phyloP scores from a whole-genome alignment of 83 land plant genomes.

The Picea mariana region DNA sequence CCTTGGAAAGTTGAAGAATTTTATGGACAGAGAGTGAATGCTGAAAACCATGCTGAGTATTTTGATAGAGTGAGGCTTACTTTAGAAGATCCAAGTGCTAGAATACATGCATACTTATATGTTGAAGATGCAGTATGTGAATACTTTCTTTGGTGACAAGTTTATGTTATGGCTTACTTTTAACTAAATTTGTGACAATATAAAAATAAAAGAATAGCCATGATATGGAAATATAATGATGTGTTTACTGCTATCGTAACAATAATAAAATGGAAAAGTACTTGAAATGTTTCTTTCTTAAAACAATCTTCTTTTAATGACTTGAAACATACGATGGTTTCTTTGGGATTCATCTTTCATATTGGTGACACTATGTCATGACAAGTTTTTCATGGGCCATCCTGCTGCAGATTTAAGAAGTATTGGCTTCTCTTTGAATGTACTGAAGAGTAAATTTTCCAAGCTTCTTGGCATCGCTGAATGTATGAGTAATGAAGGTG shows the following conservation, averaged over 20 bases:
- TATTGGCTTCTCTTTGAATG: constrained; percentile 25
- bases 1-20: constrained; percentile 63
- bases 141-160: background rate
- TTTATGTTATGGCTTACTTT: background rate
- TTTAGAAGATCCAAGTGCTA: constrained; percentile 89
- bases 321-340: background rate
- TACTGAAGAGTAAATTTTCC: constrained; percentile 45
- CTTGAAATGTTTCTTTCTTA: background rate
- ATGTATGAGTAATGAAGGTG: constrained; percentile 16
- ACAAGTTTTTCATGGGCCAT: constrained; percentile 55
- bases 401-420: constrained; percentile 31
- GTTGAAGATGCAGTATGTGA: constrained; percentile 83
- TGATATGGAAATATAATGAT: background rate
- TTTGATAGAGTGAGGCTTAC: constrained; percentile 69
- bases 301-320: background rate
- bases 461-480: constrained; percentile 56
- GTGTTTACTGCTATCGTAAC: background rate
- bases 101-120: constrained; percentile 73
- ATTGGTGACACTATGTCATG: constrained; percentile 30
- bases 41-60: constrained; percentile 15
- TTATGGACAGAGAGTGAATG: constrained; percentile 25
- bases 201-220: background rate
- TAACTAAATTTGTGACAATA: background rate
- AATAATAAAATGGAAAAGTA: background rate
- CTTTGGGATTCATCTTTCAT: background rate